Conservation (phyloP, 306 rosid species). For the Malus domestica region DNA sequence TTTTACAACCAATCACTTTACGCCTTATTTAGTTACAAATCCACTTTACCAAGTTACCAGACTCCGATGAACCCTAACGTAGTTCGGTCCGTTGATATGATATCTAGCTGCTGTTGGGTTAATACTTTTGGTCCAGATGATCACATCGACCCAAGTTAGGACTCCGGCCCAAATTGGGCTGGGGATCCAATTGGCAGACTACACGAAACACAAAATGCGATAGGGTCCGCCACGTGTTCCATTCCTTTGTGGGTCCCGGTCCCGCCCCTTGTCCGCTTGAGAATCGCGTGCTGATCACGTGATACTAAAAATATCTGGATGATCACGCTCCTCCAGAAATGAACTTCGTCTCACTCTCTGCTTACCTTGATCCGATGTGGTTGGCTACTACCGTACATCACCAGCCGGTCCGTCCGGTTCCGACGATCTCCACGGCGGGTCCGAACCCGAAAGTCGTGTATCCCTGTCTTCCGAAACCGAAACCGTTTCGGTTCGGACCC, state of each 20-base stretch:
- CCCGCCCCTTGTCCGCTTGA: background rate
- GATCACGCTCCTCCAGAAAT: background rate
- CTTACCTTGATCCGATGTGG: constrained; percentile 23
- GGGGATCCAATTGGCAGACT: background rate
- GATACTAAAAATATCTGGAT: background rate
- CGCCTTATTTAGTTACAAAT: no score
- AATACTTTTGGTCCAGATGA: background rate
- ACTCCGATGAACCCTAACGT: background rate
- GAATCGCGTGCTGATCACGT: background rate
- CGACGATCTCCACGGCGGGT: background rate
- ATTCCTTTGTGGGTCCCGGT: background rate
- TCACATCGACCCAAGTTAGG: no score
- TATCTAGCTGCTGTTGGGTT: background rate
- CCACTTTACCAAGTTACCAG: background rate
- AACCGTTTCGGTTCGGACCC: background rate
- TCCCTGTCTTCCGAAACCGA: background rate
- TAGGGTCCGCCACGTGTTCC: background rate
- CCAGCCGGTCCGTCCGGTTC: constrained; percentile 4
- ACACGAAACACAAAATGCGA: no score
- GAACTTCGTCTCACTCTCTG: background rate
- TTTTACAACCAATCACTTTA: no score
- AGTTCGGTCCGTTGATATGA: no score
- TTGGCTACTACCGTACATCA: constrained; percentile 18
- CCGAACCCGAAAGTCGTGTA: background rate
- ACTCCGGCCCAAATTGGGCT: background rate